These are phyloP conservation scores for Mycena epipterygia DNA, from an alignment of 768 basidiomycete genomes.

Conservation along the genomic window DNA sequence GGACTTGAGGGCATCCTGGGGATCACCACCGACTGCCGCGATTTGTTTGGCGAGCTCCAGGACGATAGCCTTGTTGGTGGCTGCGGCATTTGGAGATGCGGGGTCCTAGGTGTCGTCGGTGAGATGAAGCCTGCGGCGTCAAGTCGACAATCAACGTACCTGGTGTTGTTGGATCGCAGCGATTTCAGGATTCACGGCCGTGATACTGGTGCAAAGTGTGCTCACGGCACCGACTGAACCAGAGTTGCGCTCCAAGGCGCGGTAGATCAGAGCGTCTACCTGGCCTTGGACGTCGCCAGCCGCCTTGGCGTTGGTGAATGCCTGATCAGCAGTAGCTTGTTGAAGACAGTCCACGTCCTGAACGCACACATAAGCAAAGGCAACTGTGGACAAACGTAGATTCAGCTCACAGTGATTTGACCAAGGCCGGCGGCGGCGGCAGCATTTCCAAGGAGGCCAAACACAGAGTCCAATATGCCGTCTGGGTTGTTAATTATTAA, in stretches of 20 bases:
- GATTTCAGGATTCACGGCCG: constrained; percentile 74
- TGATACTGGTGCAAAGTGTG: constrained; percentile 65
- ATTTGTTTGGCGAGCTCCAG: constrained; percentile 77
- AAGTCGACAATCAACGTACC: constrained; percentile 38
- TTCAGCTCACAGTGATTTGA: too few relatives aligned
- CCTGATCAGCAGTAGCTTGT: constrained; percentile 75
- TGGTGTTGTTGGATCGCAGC: constrained; percentile 76
- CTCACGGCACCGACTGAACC: constrained; percentile 62
- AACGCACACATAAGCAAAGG: too few relatives aligned
- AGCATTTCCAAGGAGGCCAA: constrained; percentile 75
- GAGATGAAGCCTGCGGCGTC: too few relatives aligned
- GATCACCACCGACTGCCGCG: constrained; percentile 72
- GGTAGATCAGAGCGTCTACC: constrained; percentile 71
- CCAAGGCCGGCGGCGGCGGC: constrained; percentile 71
- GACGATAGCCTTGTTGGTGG: constrained; percentile 73
- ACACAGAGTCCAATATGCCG: constrained; percentile 71
- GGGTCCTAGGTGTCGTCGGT: constrained; percentile 64
- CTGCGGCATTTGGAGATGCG: constrained; percentile 68
- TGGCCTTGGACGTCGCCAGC: constrained; percentile 67
- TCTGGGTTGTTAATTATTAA: constrained; percentile 71
- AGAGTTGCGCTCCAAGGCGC: constrained; percentile 78
- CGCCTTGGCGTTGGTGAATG: constrained; percentile 81
- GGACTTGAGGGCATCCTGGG: constrained; percentile 67
- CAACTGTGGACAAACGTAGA: too few relatives aligned
- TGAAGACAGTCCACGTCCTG: constrained; percentile 75